These are phyloP conservation scores for Mortierella sp. DNA, from an alignment of 371 early-diverging fungal genomes.

Conservation along the genomic window DNA sequence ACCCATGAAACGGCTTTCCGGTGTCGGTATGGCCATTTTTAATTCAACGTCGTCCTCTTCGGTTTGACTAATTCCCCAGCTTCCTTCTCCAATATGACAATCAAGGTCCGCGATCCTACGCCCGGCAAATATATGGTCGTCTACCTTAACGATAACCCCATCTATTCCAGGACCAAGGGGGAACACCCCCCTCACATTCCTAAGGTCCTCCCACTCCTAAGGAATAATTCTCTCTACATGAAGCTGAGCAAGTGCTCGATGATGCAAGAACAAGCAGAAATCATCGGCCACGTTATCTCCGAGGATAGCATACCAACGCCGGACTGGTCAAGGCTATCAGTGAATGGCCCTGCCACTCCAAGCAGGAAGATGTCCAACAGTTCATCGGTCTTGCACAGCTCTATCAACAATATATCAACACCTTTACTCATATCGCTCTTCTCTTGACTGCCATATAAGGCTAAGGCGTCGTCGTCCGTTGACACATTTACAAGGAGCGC, in stretches of 20 bases:
- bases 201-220: conserved; percentile 52
- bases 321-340: conserved; percentile 14
- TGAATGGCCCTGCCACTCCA: conserved; percentile 14
- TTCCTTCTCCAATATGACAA: conserved; percentile 58
- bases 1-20: conserved; percentile 53
- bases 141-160: conserved; percentile 70
- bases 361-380: conserved; percentile 17
- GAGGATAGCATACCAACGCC: conserved; percentile 7
- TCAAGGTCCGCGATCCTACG: conserved; percentile 43
- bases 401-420: conserved; percentile 55
- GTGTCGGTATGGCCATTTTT: conserved; percentile 55
- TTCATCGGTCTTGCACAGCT: conserved; percentile 11
- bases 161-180: conserved; percentile 59
- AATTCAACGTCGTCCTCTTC: conserved; percentile 62
- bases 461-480: conserved; percentile 55
- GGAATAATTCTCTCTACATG: conserved; percentile 44
- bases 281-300: conserved; percentile 5
- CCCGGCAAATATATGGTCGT: conserved; percentile 57
- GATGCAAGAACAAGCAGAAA: conserved; percentile 6
- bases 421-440: conserved; percentile 53
- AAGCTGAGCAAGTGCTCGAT: conserved; percentile 61
- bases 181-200: conserved; percentile 59
- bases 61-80: conserved; percentile 57
- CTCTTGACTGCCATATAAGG: conserved; percentile 55
- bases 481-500: background rate